Evolutionary conservation across 2,329 filamentous ascomycete species (phyloP).

Genomic region (Paradendryphiella salina): DNA sequence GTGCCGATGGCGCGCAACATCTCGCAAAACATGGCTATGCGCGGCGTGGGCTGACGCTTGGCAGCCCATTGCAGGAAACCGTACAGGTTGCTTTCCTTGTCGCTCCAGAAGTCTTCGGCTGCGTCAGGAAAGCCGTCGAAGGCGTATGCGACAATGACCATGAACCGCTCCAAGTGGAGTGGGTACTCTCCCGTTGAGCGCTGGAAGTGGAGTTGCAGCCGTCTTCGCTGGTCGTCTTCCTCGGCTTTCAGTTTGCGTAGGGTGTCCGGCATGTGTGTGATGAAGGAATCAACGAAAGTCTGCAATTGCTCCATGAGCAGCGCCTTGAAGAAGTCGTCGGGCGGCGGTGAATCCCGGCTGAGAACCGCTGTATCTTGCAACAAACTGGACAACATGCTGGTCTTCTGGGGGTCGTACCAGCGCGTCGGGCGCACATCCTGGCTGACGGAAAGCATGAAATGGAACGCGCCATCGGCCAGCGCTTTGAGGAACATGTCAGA

Average conservation of each 20-base stretch:
- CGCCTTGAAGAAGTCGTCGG: constrained; percentile 71
- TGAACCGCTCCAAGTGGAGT: constrained; percentile 77
- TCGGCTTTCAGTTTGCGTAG: constrained; percentile 82
- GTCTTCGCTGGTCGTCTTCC: constrained; percentile 79
- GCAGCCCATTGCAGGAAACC: constrained; percentile 99
- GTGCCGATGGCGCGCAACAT: constrained; percentile 88
- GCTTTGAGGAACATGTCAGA: constrained; percentile 74
- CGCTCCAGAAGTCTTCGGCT: constrained; percentile 86
- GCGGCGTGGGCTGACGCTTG: constrained; percentile 88
- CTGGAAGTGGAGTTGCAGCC: constrained; percentile 50
- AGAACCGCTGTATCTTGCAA: constrained; percentile 77
- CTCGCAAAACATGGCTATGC: constrained; percentile 94
- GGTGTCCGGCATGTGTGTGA: constrained; percentile 92
- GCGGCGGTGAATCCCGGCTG: constrained; percentile 66
- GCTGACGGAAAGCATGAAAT: constrained; percentile 84
- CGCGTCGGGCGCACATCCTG: constrained; percentile 78
- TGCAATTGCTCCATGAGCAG: constrained; percentile 81
- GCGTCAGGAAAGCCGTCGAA: constrained; percentile 85
- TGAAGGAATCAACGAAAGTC: constrained; percentile 85
- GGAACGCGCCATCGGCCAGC: constrained; percentile 85
- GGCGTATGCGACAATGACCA: constrained; percentile 88
- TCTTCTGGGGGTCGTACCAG: constrained; percentile 86
- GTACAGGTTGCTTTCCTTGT: constrained; percentile 88
- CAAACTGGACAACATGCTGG: constrained; percentile 78
- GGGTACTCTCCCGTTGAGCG: constrained; percentile 57